Conservation (phyloP, 441 rosid genomes). For the Cnidoscolus chayamansa region DNA sequence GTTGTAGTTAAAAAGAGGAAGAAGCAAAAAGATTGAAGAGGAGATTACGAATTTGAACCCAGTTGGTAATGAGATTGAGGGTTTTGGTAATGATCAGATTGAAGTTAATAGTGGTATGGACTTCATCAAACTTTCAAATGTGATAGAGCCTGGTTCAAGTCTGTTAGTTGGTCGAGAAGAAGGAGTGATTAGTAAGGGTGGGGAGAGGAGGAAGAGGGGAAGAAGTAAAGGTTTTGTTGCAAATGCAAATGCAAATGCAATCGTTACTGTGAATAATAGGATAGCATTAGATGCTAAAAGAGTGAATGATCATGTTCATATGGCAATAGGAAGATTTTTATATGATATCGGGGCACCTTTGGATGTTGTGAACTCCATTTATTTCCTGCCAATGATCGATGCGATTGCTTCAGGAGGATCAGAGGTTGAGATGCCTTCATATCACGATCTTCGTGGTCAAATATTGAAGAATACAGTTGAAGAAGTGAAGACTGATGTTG, state of each 20-base stretch:
- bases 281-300: slow-evolving; percentile 30
- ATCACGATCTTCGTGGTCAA: slow-evolving; percentile 63
- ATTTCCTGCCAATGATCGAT: slow-evolving; percentile 71
- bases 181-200: slow-evolving; percentile 34
- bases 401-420: slow-evolving; percentile 60
- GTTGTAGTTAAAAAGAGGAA: slow-evolving; percentile 64
- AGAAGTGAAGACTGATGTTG: slow-evolving; percentile 53
- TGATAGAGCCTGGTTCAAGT: slow-evolving; percentile 33
- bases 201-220: slow-evolving; percentile 52
- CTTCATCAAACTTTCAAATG: slow-evolving; percentile 31
- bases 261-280: slow-evolving; percentile 10
- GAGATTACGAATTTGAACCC: slow-evolving; percentile 30
- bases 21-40: slow-evolving; percentile 44
- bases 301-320: slow-evolving; percentile 38
- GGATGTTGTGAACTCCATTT: slow-evolving; percentile 59
- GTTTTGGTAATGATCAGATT: slow-evolving; percentile 28
- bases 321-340: slow-evolving; percentile 67
- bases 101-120: slow-evolving; percentile 38
- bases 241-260: slow-evolving; percentile 29
- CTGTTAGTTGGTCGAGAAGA: slow-evolving; percentile 34
- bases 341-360: slow-evolving; percentile 72
- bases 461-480: slow-evolving; percentile 55
- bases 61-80: slow-evolving; percentile 36
- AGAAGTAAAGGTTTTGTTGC: slow-evolving; percentile 30
- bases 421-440: slow-evolving; percentile 42